Evolutionary conservation across 371 early-diverging fungal species (phyloP).

Genomic region (Mucor indicus): DNA sequence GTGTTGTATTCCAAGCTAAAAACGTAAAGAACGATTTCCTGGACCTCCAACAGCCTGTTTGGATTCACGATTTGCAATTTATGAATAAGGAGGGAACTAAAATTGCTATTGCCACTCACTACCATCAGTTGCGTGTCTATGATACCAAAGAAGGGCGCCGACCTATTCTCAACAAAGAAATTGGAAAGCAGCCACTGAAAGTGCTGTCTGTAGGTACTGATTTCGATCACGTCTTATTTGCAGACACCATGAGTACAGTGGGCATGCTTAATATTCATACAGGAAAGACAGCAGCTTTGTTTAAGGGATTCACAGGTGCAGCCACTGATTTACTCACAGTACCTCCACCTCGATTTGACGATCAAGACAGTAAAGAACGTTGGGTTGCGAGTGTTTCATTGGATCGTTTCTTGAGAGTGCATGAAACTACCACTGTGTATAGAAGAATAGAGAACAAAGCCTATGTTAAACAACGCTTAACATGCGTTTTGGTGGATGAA

Average conservation of each 20-base stretch:
- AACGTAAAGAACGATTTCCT: conserved; percentile 77
- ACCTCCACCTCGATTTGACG: conserved; percentile 22
- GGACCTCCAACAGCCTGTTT: conserved; percentile 81
- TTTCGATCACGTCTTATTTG: conserved; percentile 62
- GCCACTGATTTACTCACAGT: conserved; percentile 52
- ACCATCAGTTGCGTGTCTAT: conserved; percentile 82
- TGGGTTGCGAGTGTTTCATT: conserved; percentile 65
- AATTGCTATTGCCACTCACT: conserved; percentile 69
- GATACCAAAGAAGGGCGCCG: conserved; percentile 68
- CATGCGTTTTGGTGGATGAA: conserved; percentile 64
- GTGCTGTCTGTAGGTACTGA: conserved; percentile 43
- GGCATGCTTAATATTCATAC: conserved; percentile 64
- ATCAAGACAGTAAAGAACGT: background rate
- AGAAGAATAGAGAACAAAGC: conserved; percentile 63
- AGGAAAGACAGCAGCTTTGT: conserved; percentile 50
- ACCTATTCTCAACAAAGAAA: conserved; percentile 63
- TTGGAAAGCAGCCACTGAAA: conserved; percentile 70
- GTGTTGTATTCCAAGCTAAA: conserved; percentile 60
- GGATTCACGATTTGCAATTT: conserved; percentile 84
- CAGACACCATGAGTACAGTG: conserved; percentile 77
- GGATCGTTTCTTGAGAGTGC: conserved; percentile 79
- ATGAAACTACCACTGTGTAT: conserved; percentile 58
- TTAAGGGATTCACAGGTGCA: conserved; percentile 75
- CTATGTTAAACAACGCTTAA: conserved; percentile 82
- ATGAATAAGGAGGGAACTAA: conserved; percentile 47